A percentile compares a stretch with the other conserved stretches of the same genome.
Evolutionary conservation across 257 asterid species (phyloP).

Genomic region (Linaria vulgaris): DNA sequence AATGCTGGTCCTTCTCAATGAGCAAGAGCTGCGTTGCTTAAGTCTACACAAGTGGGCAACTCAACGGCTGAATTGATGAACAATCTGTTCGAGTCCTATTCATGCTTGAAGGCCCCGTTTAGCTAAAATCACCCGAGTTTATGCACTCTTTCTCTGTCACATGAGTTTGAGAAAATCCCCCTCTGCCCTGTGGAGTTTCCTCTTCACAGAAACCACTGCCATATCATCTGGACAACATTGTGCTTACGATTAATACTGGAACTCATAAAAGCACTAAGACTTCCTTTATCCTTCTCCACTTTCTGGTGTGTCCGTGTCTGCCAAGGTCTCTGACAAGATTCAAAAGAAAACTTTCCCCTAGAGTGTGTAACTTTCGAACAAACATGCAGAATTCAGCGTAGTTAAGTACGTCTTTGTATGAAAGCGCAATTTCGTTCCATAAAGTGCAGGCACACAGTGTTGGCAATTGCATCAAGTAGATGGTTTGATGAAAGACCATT

Average conservation of each 20-base stretch:
- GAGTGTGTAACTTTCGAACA: slow-evolving; percentile 46
- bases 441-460: slow-evolving; percentile 59
- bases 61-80: slow-evolving; percentile 29
- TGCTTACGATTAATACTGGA: slow-evolving; percentile 47
- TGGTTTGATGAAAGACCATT: slow-evolving; percentile 70
- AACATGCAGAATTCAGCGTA: slow-evolving; percentile 51
- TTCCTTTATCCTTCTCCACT: slow-evolving; percentile 54
- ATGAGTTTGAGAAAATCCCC: slow-evolving; percentile 27
- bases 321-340: slow-evolving; percentile 40
- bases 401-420: slow-evolving; percentile 55
- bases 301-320: slow-evolving; percentile 48
- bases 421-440: slow-evolving; percentile 59
- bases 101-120: too few relatives aligned
- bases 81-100: slow-evolving; percentile 26
- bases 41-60: neutral
- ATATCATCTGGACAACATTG: slow-evolving; percentile 63
- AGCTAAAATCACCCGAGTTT: too few relatives aligned
- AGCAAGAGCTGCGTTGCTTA: too few relatives aligned
- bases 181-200: slow-evolving; percentile 31
- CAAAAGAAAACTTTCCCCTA: slow-evolving; percentile 37
- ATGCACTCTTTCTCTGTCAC: too few relatives aligned
- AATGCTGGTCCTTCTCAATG: too few relatives aligned
- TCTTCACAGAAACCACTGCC: slow-evolving; percentile 47
- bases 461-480: slow-evolving; percentile 59
- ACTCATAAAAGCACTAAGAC: slow-evolving; percentile 42